phyloP scores from a whole-genome alignment of 495 filamentous ascomycete species.

The Xylaria palmicola region DNA sequence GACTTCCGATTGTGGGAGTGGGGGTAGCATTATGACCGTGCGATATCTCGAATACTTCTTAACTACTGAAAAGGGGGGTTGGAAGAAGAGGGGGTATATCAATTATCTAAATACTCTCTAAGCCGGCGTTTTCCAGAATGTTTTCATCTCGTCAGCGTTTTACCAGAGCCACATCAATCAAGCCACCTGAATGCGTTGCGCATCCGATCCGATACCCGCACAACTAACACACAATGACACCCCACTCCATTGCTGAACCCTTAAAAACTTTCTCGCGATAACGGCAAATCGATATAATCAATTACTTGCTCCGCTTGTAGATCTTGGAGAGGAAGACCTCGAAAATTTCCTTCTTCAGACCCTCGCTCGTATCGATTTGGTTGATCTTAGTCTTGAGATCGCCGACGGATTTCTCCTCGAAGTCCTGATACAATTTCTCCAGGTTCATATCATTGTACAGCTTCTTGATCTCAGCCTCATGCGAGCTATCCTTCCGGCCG shows the following conservation, averaged over 20 bases:
- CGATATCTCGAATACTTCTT: too few relatives aligned
- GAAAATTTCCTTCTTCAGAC: conserved; percentile 86
- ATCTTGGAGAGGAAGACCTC: conserved; percentile 92
- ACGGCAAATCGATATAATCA: not conserved
- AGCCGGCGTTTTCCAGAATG: not conserved
- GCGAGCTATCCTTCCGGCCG: conserved; percentile 77
- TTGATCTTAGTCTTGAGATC: conserved; percentile 74
- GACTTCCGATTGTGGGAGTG: too few relatives aligned
- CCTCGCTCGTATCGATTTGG: conserved; percentile 76
- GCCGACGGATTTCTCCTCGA: conserved; percentile 79
- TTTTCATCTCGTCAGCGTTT: not conserved
- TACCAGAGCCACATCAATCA: not conserved
- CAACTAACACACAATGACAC: too few relatives aligned
- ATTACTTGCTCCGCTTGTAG: conserved; percentile 90
- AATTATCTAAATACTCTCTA: not conserved
- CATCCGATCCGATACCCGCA: too few relatives aligned
- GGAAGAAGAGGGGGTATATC: not conserved
- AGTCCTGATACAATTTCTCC: conserved; percentile 76
- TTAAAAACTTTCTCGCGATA: not conserved
- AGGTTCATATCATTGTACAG: conserved; percentile 82
- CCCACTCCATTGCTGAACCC: not conserved
- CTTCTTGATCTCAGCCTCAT: conserved; percentile 82
- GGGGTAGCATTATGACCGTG: too few relatives aligned
- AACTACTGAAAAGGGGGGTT: not conserved
- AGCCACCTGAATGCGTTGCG: not conserved